Evolutionary conservation across 768 basidiomycete genomes (phyloP).

Genomic region (Naganishia vaughanmartiniae): DNA sequence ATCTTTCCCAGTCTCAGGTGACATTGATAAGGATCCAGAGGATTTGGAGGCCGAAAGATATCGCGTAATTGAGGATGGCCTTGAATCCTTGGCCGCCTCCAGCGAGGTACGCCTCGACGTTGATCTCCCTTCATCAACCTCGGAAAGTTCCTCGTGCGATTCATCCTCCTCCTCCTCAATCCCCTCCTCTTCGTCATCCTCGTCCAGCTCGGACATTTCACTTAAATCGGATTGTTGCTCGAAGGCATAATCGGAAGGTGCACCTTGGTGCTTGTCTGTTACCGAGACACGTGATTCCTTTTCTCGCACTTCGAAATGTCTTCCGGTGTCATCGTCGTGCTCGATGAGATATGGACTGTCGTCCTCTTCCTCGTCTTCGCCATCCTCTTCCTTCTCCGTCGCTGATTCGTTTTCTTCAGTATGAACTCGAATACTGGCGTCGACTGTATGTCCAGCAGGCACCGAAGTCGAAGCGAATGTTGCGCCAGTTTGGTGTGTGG

Average conservation of each 20-base stretch:
- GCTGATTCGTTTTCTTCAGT: slow-evolving; percentile 2
- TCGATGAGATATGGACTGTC: slow-evolving; percentile 22
- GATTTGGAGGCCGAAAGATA: slow-evolving; percentile 18
- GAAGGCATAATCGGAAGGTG: neutral
- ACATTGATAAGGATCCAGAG: neutral
- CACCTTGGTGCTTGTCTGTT: neutral
- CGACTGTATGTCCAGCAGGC: neutral
- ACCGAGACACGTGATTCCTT: neutral
- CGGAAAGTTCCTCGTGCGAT: neutral
- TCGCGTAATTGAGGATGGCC: slow-evolving; percentile 8
- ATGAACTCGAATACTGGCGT: neutral
- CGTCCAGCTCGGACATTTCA: neutral
- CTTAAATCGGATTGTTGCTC: neutral
- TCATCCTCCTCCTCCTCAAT: neutral
- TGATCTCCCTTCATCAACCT: slow-evolving; percentile 9
- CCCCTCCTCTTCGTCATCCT: neutral
- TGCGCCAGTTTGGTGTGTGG: neutral
- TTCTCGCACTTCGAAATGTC: neutral
- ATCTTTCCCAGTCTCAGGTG: neutral
- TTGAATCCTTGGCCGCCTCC: neutral
- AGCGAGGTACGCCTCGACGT: neutral
- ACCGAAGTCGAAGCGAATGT: neutral
- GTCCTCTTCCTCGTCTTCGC: slow-evolving; percentile 9
- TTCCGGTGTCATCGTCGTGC: neutral
- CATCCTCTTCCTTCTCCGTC: slow-evolving; percentile 6